A percentile compares a stretch with the other conserved stretches of the same genome.
Evolutionary conservation across 352 stramenopile genomes (phyloP).

Genomic region (Pythium chondricola): DNA sequence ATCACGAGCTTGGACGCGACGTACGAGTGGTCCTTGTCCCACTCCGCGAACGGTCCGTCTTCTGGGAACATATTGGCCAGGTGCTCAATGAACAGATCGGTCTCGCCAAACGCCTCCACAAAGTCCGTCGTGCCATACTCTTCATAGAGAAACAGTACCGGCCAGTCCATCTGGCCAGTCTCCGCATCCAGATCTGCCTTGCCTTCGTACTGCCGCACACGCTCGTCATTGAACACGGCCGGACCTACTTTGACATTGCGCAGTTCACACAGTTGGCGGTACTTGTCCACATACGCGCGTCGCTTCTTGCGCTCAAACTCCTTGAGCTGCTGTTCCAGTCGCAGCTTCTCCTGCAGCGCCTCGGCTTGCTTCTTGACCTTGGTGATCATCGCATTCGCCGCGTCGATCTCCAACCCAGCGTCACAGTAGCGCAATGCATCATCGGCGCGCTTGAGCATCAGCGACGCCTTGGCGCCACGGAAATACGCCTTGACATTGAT

Average conservation of each 20-base stretch:
- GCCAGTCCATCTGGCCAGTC: slow-evolving; percentile 64
- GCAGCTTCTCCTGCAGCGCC: slow-evolving; percentile 54
- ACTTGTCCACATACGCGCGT: slow-evolving; percentile 66
- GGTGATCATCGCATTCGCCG: slow-evolving; percentile 71
- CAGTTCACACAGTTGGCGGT: slow-evolving; percentile 60
- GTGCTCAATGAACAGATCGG: slow-evolving; percentile 79
- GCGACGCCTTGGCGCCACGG: slow-evolving; percentile 75
- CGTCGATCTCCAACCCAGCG: slow-evolving; percentile 68
- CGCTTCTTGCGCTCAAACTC: slow-evolving; percentile 65
- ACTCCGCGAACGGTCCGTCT: slow-evolving; percentile 75
- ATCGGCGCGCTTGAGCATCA: slow-evolving; percentile 66
- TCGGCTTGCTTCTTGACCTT: slow-evolving; percentile 59
- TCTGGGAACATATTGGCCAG: slow-evolving; percentile 88
- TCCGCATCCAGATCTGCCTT: slow-evolving; percentile 69
- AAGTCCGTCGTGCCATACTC: slow-evolving; percentile 83
- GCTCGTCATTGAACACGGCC: slow-evolving; percentile 72
- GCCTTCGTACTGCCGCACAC: slow-evolving; percentile 75
- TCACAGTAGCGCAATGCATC: slow-evolving; percentile 80
- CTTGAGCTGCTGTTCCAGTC: slow-evolving; percentile 37
- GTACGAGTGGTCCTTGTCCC: slow-evolving; percentile 67
- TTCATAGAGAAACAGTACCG: slow-evolving; percentile 81
- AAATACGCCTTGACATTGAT: slow-evolving; percentile 83
- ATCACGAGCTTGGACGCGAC: slow-evolving; percentile 70
- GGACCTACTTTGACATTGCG: slow-evolving; percentile 64
- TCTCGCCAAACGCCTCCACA: slow-evolving; percentile 72